Percentiles rank a stretch among this genome's conserved stretches.
phyloP scores from a whole-genome alignment of 805 yeast genomes.

The Pichia paraexigua region DNA sequence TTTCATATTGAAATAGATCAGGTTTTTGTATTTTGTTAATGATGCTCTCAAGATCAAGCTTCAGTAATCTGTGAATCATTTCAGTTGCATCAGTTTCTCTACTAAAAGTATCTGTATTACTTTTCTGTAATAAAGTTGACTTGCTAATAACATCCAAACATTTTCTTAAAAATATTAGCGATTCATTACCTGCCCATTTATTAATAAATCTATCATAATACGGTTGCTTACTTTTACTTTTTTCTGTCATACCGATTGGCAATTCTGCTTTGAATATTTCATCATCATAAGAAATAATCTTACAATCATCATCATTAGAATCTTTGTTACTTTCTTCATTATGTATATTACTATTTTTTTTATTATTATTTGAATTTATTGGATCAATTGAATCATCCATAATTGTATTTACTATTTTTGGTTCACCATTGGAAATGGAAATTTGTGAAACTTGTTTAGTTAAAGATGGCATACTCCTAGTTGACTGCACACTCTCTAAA shows the following conservation, averaged over 20 bases:
- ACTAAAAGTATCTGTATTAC: not conserved
- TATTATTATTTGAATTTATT: not conserved
- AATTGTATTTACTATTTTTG: conserved; percentile 5
- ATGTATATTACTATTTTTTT: not conserved
- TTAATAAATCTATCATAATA: conserved; percentile 39
- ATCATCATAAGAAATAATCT: conserved; percentile 19
- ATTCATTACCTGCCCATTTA: conserved; percentile 52
- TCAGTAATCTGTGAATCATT: conserved; percentile 35
- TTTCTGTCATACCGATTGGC: conserved; percentile 55
- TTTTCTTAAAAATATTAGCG: conserved; percentile 18
- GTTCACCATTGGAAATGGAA: conserved; percentile 10
- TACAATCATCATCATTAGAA: not conserved
- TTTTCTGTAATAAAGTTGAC: not conserved
- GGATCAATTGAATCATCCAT: conserved; percentile 15
- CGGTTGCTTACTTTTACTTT: conserved; percentile 47
- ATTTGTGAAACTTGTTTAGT: conserved; percentile 9
- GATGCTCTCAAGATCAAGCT: conserved; percentile 22
- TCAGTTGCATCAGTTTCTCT: conserved; percentile 14
- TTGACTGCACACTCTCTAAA: conserved; percentile 8
- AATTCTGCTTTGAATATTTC: conserved; percentile 40
- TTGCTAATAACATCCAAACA: not conserved
- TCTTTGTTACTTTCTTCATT: not conserved
- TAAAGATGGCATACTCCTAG: conserved; percentile 6
- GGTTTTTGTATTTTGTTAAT: conserved; percentile 12
- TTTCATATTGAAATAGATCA: conserved; percentile 34